Base-by-base conservation (phyloP, 768 basidiomycete species). In the Termitomyces bulborhizus region DNA sequence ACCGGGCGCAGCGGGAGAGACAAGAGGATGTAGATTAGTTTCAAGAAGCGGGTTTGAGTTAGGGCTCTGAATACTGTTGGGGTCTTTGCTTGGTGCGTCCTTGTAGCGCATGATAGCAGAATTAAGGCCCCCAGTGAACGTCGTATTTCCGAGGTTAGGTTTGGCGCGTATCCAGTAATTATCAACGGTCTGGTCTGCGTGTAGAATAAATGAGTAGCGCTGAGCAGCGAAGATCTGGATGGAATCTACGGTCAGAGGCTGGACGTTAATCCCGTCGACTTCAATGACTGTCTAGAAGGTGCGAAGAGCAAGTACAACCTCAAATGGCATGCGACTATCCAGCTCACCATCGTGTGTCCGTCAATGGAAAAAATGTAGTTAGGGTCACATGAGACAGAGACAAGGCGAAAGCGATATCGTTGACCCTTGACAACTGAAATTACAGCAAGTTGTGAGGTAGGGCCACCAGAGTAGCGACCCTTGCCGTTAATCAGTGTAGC, bases 381-480 rank as follows among this genome's bases (percentile, higher is more conserved):
- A 1, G 76, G 71, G 49, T 76, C 72, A 61, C 84, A 85, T 21
- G 82, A 78, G 9, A 76, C 72, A 9, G 72, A 68, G 31, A 85
- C 57, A 1, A 86, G 37, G 3, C 83, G 76, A 67, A 85, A 78
- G 15, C 84, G 76, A 58, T 84, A 84, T 4, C 80, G 71, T 43
- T 63, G 65, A 12, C 73, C 72, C 0, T 50, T 55, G 4, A 62
- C 44, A 21, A 85, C 79, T 36, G 69, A 68, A 55, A 84, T 65
- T 3, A 82, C 72, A 0, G 82, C 60, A 26, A 83, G 68, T 1
- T 69, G 61, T 2, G 67, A 61, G 2, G 55, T 26, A 6, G 79
- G 75, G 4, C 80, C 79, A 5, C 69, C 73, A 6, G 57, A 6
- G 59, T 72, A 76, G 41, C 81, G 76, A 21, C 82, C 81, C 15